Conservation (phyloP, 1,284 basidiomycete genomes). For the Trichosporon asahii region DNA sequence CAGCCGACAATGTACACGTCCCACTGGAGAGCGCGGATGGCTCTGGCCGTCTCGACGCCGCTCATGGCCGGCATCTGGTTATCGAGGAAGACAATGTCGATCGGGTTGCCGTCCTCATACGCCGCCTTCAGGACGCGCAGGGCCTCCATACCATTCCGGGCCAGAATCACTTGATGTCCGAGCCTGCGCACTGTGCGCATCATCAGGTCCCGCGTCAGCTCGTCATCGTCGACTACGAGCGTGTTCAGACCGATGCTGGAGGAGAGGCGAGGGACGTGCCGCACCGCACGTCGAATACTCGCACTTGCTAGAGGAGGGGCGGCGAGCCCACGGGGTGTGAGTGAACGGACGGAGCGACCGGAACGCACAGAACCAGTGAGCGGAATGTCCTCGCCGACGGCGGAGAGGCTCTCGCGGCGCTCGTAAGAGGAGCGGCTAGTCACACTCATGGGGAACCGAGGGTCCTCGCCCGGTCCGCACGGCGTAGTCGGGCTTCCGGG, state of each 20-base stretch:
- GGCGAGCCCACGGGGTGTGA: neutral
- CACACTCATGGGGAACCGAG: neutral
- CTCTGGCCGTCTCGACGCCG: slow-evolving; percentile 67
- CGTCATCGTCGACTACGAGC: slow-evolving; percentile 44
- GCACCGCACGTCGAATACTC: neutral
- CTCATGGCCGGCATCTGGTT: slow-evolving; percentile 64
- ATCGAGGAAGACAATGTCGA: slow-evolving; percentile 22
- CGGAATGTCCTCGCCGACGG: neutral
- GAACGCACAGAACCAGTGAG: neutral
- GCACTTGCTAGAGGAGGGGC: neutral
- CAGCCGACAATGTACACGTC: slow-evolving; percentile 70
- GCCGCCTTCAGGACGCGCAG: slow-evolving; percentile 58
- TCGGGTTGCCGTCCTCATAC: slow-evolving; percentile 11
- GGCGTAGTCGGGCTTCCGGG: neutral
- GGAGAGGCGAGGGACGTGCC: slow-evolving; percentile 22
- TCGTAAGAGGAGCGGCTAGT: neutral
- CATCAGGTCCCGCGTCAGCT: slow-evolving; percentile 77
- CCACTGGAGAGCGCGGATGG: slow-evolving; percentile 64
- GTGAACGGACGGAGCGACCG: neutral
- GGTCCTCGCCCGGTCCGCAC: neutral
- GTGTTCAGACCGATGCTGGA: neutral
- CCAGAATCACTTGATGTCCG: slow-evolving; percentile 70
- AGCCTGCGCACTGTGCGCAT: slow-evolving; percentile 72
- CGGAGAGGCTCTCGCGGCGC: neutral
- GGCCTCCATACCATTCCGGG: slow-evolving; percentile 82